Conservation (phyloP, 805 yeast species). For the Yamadazyma sp. region DNA sequence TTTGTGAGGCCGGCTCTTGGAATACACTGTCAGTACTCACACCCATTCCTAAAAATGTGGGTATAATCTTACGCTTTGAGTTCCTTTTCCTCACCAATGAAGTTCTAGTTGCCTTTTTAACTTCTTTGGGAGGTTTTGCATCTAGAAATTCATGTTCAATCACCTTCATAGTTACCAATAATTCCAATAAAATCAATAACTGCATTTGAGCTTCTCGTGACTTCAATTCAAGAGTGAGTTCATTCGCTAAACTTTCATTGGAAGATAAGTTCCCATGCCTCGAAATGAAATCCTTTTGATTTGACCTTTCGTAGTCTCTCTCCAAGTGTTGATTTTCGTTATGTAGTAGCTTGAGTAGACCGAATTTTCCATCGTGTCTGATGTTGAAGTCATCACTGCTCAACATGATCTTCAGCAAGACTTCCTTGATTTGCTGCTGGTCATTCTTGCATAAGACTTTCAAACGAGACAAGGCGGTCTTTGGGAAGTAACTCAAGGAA, state of each 20-base stretch:
- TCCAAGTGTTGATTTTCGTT: background rate
- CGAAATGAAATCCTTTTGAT: constrained; percentile 16
- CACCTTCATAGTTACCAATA: constrained; percentile 30
- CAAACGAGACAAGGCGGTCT: constrained; percentile 49
- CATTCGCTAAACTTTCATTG: constrained; percentile 2
- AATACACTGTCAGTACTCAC: constrained; percentile 10
- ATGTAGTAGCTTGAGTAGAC: constrained; percentile 17
- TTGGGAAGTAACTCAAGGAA: constrained; percentile 41
- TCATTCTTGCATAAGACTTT: constrained; percentile 38
- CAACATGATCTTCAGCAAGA: constrained; percentile 28
- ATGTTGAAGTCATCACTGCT: constrained; percentile 38
- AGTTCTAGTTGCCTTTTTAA: constrained; percentile 27
- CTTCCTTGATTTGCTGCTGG: constrained; percentile 15
- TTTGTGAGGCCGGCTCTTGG: too few relatives aligned
- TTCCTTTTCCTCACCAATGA: constrained; percentile 16
- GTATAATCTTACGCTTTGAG: constrained; percentile 30
- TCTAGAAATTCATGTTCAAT: constrained; percentile 35
- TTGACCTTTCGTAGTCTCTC: constrained; percentile 18
- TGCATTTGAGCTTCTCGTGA: constrained; percentile 58
- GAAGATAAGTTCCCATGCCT: constrained; percentile 5
- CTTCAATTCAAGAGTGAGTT: constrained; percentile 39
- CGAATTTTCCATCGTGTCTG: constrained; percentile 37
- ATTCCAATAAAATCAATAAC: constrained; percentile 45
- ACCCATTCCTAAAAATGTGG: constrained; percentile 44
- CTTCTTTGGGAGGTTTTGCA: constrained; percentile 4